phyloP scores from a whole-genome alignment of 2,329 filamentous ascomycete genomes.

The Meredithiella fracta region DNA sequence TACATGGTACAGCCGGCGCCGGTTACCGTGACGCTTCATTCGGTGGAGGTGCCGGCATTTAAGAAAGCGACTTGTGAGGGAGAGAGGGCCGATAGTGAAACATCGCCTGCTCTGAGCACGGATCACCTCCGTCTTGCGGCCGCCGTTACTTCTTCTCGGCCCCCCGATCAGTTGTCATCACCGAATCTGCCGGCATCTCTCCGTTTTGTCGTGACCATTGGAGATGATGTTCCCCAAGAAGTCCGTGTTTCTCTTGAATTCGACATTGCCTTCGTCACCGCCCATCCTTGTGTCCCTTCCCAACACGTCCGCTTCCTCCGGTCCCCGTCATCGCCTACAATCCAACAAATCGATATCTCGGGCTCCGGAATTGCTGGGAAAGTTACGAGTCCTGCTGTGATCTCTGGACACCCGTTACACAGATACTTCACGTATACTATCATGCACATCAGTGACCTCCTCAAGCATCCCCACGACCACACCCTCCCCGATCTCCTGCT shows the following conservation, averaged over 20 bases:
- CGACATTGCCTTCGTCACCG: conserved; percentile 49
- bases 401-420: conserved; percentile 46
- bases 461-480: conserved; percentile 27
- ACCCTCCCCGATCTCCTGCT: conserved; percentile 32
- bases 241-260: conserved; percentile 31
- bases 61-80: not conserved
- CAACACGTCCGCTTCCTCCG: conserved; percentile 40
- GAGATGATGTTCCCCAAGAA: conserved; percentile 15
- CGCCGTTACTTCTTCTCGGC: conserved; percentile 17
- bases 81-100: not conserved
- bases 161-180: conserved; percentile 19
- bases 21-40: conserved; percentile 32
- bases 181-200: conserved; percentile 22
- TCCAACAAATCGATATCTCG: conserved; percentile 38
- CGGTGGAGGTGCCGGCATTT: conserved; percentile 30
- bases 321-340: conserved; percentile 42
- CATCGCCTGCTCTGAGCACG: not conserved
- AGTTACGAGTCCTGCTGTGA: conserved; percentile 30
- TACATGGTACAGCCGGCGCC: conserved; percentile 32
- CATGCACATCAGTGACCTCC: conserved; percentile 41
- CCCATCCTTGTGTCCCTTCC: conserved; percentile 46
- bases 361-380: conserved; percentile 26
- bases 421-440: conserved; percentile 45
- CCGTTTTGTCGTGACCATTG: conserved; percentile 23
- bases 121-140: conserved; percentile 9